Conservation (phyloP, 306 rosid genomes). For the Quercus gilva region DNA sequence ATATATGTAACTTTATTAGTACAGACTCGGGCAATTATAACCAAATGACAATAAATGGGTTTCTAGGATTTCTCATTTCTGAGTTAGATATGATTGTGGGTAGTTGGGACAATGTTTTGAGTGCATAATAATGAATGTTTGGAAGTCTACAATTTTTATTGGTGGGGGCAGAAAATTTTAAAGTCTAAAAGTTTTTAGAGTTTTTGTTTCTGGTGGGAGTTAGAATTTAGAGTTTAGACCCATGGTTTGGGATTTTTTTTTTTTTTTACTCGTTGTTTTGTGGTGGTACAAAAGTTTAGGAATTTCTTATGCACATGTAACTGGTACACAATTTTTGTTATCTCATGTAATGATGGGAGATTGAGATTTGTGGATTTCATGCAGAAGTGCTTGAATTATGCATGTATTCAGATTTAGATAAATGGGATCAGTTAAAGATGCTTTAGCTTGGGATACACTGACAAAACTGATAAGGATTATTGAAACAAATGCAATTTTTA, state of each 20-base stretch:
- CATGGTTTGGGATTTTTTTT: neutral
- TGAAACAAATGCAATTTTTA: neutral
- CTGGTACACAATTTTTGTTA: neutral
- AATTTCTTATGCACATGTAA: neutral
- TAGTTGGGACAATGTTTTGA: neutral
- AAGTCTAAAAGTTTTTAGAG: neutral
- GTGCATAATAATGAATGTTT: neutral
- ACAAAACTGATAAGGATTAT: neutral
- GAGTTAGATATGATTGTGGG: neutral
- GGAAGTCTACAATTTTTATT: neutral
- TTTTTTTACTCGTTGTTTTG: neutral
- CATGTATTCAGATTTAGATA: neutral
- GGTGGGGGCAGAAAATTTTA: neutral
- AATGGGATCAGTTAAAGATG: neutral
- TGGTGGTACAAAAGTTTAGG: neutral
- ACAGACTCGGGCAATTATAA: neutral
- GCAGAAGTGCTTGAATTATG: neutral
- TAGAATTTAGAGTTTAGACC: neutral
- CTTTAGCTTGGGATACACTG: neutral
- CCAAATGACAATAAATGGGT: neutral
- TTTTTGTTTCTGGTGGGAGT: neutral
- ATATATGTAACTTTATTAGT: neutral
- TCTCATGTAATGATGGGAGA: neutral
- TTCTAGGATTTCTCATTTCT: neutral
- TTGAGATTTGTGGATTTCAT: neutral